Base-by-base conservation (phyloP, 2,329 filamentous ascomycete genomes). In the Penicillium polonicum region DNA sequence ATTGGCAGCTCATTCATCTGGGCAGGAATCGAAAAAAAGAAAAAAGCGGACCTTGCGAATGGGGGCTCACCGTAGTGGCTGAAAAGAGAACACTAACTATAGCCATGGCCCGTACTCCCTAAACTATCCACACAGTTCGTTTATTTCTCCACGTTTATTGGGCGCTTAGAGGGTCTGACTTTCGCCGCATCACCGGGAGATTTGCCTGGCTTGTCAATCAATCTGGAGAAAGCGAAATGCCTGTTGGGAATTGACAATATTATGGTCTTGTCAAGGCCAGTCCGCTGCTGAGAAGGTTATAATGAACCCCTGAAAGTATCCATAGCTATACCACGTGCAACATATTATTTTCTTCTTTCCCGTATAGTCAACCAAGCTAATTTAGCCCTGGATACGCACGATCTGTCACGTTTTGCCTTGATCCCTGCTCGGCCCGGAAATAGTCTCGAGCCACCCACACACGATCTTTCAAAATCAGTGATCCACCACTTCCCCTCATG, bases 1-100 rank as follows among this genome's bases (percentile, higher is more conserved):
- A 41, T 6, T 35, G 21, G 27, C 12, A 41, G 42, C 48, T 17
- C 19, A 45, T 17, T 12, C 27, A 27, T 46, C 33, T 23, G 41
- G 41, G 39, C 36, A 42, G 29, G 38, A 52, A n/a, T 42, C n/a
- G 17, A 15, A 15, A 53, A 46, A 23, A 23, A 23, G 5, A 23
- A 23, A 49, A 52, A 44, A 50, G 45, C 49, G 48, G 49, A 48
- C 38, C 42, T 57, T 21, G 27, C 31, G 31, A 66, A 66, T 69
- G 63, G 60, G 60, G 61, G 60, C 62, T 62, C 59, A 66, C 66
- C 58, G 55, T 58, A 66, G 61, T 66, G 65, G 58, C 59, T 59
- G 45, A 52, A 55, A 55, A 60, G 52, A 56, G 52, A 57, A 53
- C 66, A 64, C 66, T 65, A 65, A 64, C 66, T 65, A 65, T 66